Base-by-base conservation (phyloP, 169 alveolate genomes). In the Eimeria brunetti region DNA sequence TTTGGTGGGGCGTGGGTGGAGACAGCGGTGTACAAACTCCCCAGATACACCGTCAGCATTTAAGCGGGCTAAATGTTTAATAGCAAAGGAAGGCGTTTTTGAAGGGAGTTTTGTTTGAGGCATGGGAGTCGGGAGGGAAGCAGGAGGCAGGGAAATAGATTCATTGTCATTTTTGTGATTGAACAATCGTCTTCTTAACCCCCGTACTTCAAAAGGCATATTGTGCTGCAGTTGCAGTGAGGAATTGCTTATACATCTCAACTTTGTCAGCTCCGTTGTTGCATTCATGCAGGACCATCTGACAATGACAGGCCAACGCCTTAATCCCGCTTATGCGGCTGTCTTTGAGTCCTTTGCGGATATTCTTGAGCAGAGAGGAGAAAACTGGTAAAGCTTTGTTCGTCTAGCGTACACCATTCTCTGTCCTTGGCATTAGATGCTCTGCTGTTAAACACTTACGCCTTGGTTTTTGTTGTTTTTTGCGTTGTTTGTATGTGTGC, bases 281-380 rank as follows among this genome's bases (percentile, higher is more conserved):
- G 80, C n/a, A 0, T 69, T 22, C 69, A 44, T 27, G 7, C 89
- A 85, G 96, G 75, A 76, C 80, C 94, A 94, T 64, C 58, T 94
- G 58, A 62, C 71, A n/a, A 51, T 78, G 83, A 94, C 93, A 49
- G 95, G 95, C 76, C 85, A 89, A n/a, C 85, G 95, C n/a, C 51
- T 94, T 75, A 94, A 94, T 49, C 96, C 96, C n/a, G 78, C 88
- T n/a, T 94, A 94, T 81, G 62, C 76, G 81, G 51, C 58, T 38
- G 71, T 89, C 46, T 80, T 94, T 5, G 67, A 49, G 22, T 73
- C 44, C 58, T 89, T 84, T 85, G 62, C 90, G 1, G 93, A 89
- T 53, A 53, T 84, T 36, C 93, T 94, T 44, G 95, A 94, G 64
- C 73, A 90, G 73, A 58, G 96, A 38, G 92, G 92, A 5, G 89